Base-by-base conservation (phyloP, 2,329 filamentous ascomycete genomes). In the Daldinia sp. region DNA sequence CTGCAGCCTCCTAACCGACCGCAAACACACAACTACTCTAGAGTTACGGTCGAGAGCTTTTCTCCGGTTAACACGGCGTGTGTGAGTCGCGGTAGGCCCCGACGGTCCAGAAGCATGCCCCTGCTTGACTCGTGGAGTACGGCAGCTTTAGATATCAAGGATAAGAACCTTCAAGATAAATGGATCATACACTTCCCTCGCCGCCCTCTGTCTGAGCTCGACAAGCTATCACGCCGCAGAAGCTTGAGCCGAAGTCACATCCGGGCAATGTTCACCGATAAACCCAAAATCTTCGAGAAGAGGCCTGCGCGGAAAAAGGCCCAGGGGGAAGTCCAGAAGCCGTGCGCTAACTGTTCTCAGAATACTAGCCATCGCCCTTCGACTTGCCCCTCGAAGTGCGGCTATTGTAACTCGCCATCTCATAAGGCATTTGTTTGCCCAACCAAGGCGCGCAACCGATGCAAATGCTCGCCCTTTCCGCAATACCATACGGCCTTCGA, bases 381-480 rank as follows among this genome's bases (percentile, higher is more conserved):
- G 2, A 4, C 62, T 1, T 79, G 77, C 67, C 23, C 15, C 1
- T 55, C 53, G 1, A 60, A 54, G 3, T 79, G 78, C 61, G 77
- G 77, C 1, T 72, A 76, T 62, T 79, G 77, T 70, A 71, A 73
- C 54, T 72, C 72, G 4, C 25, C 32, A 9, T 61, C 49, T 13
- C 77, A 80, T 58, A 64, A 58, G 13, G 72, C 72, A 3, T 59
- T 61, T 4, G 39, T 63, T 4, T 80, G 78, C 57, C 63, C 72
- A 6, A 64, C 77, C 9, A 68, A 76, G 41, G 63, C 51, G n/a
- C 66, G 64, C 3, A 77, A 76, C 61, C 72, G 77, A 17, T 80
- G 78, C 66, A 79, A 79, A 67, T 79, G 78, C 66, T 50, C 62
- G 23, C 71, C 77, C 0, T 80, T 79, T 58, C 78, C 78, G 1